Evolutionary conservation across 164 flowering plant species (phyloP).

Genomic region (Chimonanthus praecox): DNA sequence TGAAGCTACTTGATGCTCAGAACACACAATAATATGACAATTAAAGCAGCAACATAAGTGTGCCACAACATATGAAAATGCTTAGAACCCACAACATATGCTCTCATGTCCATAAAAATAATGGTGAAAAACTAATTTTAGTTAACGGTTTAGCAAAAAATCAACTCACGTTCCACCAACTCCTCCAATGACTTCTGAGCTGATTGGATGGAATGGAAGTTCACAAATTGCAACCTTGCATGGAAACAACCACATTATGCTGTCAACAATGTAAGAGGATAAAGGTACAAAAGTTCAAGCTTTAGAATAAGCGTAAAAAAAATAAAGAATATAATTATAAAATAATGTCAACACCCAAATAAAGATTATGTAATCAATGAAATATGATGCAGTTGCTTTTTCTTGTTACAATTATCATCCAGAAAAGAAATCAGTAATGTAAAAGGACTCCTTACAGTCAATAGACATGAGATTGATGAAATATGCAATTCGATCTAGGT

Average conservation of each 20-base stretch:
- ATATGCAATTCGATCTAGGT: not conserved
- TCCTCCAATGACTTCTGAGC: conserved; percentile 91
- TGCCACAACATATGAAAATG: not conserved
- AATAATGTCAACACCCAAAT: not conserved
- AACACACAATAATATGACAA: no score
- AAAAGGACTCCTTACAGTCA: not conserved
- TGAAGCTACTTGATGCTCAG: no score
- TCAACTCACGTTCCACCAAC: conserved; percentile 97
- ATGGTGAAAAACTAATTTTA: not conserved
- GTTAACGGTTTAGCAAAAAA: not conserved
- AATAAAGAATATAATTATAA: not conserved
- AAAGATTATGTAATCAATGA: not conserved
- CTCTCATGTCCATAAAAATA: not conserved
- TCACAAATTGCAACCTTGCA: conserved; percentile 56
- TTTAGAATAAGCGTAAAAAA: not conserved
- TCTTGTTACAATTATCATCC: not conserved
- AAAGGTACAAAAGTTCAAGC: not conserved
- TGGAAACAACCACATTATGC: not conserved
- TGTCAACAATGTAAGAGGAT: not conserved
- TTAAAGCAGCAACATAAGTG: not conserved
- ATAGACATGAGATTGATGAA: not conserved
- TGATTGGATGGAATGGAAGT: conserved; percentile 94
- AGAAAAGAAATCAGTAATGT: not conserved
- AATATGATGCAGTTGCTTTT: not conserved
- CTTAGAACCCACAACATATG: not conserved